Evolutionary conservation across 2,329 filamentous ascomycete species (phyloP), one percentile per base, ranked within the genome.

Genomic region (Cryphonectria parasitica): DNA sequence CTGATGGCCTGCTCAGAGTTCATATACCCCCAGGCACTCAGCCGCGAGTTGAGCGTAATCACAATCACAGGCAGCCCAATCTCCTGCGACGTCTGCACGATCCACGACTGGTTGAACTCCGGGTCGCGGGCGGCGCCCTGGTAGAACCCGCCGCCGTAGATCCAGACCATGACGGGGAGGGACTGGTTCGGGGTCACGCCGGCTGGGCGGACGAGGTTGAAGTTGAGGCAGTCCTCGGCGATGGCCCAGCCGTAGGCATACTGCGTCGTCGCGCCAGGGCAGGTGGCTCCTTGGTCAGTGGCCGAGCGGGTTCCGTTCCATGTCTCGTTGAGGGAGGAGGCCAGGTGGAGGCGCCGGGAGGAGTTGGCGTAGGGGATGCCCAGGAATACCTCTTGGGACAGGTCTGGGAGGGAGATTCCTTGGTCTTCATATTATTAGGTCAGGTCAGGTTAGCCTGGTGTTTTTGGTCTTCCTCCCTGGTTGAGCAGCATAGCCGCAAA

Each of bases 161-260:
- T 64, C 63, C 63, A 64, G 39, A 64, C 63, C 67, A 71, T 67
- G 31, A 71, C 69, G 36, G 69, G 69, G 15, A 71, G 39, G 28
- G 15, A 34, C 10, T 45, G 41, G n/a, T 39, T 45, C 3, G 60
- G n/a, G 19, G 31, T 39, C 31, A 22, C 25, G 28, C 75, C 75
- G 19, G 69, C 74, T 0, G 80, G 80, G 7, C 80, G 75, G 10
- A 75, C 79, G 15, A 82, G 74, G 52, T 81, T 79, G 10, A 82
- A 73, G 63, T 79, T 80, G 22, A 81, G 66, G 61, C 80, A 80
- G 62, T 80, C 76, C 70, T 81, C 80, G 0, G 80, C 82, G 43
- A 82, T 74, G 3, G 78, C 72, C 63, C 63, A 64, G 41, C 63
- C 63, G 13, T 64, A 64, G 41, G n/a, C 41, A 17, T 64, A 49